phyloP scores from a whole-genome alignment of 441 rosid species.

The Pelargonium citronellum region DNA sequence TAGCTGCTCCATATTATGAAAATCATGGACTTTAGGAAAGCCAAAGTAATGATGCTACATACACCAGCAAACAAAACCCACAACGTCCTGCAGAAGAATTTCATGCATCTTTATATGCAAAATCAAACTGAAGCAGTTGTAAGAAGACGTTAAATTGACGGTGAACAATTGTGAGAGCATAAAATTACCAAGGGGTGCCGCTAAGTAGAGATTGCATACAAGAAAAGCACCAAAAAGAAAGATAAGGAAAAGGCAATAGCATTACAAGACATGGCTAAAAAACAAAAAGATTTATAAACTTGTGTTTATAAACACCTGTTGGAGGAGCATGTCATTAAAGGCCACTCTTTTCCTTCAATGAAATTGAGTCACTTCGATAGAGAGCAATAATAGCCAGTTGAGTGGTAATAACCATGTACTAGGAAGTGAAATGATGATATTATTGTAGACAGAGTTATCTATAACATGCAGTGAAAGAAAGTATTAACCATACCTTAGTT shows the following conservation, averaged over 20 bases:
- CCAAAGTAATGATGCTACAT: slow-evolving; percentile 4
- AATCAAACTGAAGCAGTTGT: background rate
- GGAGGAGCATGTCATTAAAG: too few relatives aligned
- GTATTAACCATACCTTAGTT: too few relatives aligned
- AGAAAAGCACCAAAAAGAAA: background rate
- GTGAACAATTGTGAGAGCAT: background rate
- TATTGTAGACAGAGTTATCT: too few relatives aligned
- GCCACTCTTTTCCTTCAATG: too few relatives aligned
- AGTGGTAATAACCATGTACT: too few relatives aligned
- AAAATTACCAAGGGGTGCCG: background rate
- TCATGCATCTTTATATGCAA: slow-evolving; percentile 1
- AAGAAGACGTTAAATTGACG: background rate
- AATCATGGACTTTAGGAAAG: slow-evolving; percentile 6
- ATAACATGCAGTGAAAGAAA: too few relatives aligned
- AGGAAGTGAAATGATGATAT: too few relatives aligned
- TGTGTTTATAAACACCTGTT: too few relatives aligned
- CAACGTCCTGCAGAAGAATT: background rate
- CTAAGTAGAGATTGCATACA: background rate
- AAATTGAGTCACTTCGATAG: too few relatives aligned
- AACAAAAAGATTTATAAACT: too few relatives aligned
- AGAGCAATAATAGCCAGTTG: too few relatives aligned
- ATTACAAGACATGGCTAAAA: too few relatives aligned
- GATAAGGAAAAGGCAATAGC: background rate
- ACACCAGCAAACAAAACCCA: slow-evolving; percentile 10
- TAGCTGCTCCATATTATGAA: slow-evolving; percentile 22